Conservation (phyloP, 2,329 filamentous ascomycete genomes). For the Epichloe elymi region DNA sequence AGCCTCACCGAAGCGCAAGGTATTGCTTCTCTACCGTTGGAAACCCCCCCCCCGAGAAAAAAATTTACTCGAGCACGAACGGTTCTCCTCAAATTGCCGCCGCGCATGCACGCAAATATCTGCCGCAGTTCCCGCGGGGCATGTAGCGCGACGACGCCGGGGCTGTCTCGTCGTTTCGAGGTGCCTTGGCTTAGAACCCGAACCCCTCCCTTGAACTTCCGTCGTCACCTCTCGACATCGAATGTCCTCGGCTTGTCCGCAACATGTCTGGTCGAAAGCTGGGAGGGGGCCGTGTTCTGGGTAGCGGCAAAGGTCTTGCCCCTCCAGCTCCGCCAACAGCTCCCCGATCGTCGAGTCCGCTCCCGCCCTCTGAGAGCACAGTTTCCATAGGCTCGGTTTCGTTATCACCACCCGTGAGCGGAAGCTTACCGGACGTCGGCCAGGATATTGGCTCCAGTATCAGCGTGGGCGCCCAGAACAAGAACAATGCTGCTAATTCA, state of each 20-base stretch:
- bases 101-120: constrained; percentile 4
- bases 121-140: constrained; percentile 17
- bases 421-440: constrained; percentile 53
- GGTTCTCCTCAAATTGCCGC: not conserved
- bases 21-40: not conserved
- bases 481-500: constrained; percentile 33
- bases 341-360: constrained; percentile 35
- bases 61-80: not conserved
- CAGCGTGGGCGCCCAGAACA: constrained; percentile 45
- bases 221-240: not conserved
- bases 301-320: constrained; percentile 71
- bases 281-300: constrained; percentile 83
- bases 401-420: constrained; percentile 44
- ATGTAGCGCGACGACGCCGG: constrained; percentile 19
- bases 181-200: not conserved
- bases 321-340: constrained; percentile 37
- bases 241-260: not conserved
- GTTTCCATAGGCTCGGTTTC: constrained; percentile 62
- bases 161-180: constrained; percentile 18
- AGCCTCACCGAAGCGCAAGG: not conserved
- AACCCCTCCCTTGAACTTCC: not conserved
- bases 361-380: constrained; percentile 54
- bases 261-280: constrained; percentile 74
- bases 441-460: constrained; percentile 77
- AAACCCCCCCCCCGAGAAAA: not conserved